Percentiles rank a stretch among this genome's conserved stretches.
phyloP scores from a whole-genome alignment of 2,329 filamentous ascomycete genomes.

The Phyllachora maydis region DNA sequence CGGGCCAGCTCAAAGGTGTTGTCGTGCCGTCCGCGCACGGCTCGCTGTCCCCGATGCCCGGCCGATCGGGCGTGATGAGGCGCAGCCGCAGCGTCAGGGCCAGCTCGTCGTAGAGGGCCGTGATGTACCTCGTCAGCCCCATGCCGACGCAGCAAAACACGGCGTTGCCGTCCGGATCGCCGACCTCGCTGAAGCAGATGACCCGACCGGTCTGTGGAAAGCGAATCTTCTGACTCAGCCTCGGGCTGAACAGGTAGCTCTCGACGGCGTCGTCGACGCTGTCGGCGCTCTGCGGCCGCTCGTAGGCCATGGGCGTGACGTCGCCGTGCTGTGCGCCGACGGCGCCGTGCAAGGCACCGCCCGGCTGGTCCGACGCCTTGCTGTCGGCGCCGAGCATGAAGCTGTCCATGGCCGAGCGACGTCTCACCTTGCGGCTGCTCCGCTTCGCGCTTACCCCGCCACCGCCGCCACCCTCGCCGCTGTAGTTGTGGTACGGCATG shows the following conservation, averaged over 20 bases:
- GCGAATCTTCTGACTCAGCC: slow-evolving; percentile 70
- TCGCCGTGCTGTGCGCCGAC: slow-evolving; percentile 9
- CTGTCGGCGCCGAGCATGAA: slow-evolving; percentile 22
- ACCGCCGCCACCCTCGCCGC: slow-evolving; percentile 6
- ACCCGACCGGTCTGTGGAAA: slow-evolving; percentile 72
- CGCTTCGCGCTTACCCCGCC: slow-evolving; percentile 22
- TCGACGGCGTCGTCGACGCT: slow-evolving; percentile 79
- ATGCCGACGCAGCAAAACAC: slow-evolving; percentile 96
- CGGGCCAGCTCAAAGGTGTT: slow-evolving; percentile 84
- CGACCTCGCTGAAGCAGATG: slow-evolving; percentile 94
- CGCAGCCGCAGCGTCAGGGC: slow-evolving; percentile 73
- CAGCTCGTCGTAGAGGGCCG: slow-evolving; percentile 91
- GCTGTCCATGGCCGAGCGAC: too few relatives aligned
- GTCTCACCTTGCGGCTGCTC: slow-evolving; percentile 36
- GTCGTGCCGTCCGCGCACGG: slow-evolving; percentile 62
- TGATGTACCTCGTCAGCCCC: slow-evolving; percentile 90
- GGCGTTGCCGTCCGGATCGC: slow-evolving; percentile 74
- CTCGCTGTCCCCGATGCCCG: slow-evolving; percentile 84
- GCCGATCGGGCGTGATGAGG: slow-evolving; percentile 82
- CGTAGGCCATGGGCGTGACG: slow-evolving; percentile 32
- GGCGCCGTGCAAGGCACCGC: too few relatives aligned
- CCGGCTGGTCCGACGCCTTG: slow-evolving; percentile 9
- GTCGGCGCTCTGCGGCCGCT: slow-evolving; percentile 59
- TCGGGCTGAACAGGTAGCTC: slow-evolving; percentile 62
- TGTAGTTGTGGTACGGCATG: slow-evolving; percentile 13